Conservation (phyloP, 2,329 filamentous ascomycete species). For the Acarospora socialis region DNA sequence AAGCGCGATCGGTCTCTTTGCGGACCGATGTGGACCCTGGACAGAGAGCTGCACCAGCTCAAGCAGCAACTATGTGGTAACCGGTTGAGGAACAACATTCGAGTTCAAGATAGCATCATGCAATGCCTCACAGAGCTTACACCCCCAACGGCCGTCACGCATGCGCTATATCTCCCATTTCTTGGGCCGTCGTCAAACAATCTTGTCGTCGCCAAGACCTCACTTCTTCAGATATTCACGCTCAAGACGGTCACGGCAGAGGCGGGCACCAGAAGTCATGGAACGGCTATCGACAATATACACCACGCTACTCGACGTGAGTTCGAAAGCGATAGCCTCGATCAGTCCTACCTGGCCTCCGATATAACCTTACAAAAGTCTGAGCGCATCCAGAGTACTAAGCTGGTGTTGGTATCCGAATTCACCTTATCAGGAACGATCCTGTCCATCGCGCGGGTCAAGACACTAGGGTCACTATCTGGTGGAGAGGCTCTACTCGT, state of each 20-base stretch:
- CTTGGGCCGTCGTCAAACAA: slow-evolving; percentile 63
- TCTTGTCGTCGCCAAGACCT: slow-evolving; percentile 81
- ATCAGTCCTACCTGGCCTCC: slow-evolving; percentile 50
- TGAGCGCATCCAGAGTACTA: slow-evolving; percentile 53
- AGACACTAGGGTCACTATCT: slow-evolving; percentile 55
- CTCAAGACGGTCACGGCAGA: slow-evolving; percentile 48
- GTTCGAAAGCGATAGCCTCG: slow-evolving; percentile 49
- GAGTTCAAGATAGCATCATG: slow-evolving; percentile 49
- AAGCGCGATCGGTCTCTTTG: too few species aligned
- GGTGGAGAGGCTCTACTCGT: slow-evolving; percentile 74
- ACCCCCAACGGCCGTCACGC: slow-evolving; percentile 84
- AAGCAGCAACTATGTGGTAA: too few species aligned
- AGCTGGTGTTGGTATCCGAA: slow-evolving; percentile 73
- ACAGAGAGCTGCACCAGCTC: too few species aligned
- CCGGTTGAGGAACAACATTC: too few species aligned
- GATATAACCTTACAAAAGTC: too few species aligned
- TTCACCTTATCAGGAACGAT: slow-evolving; percentile 73
- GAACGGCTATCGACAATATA: slow-evolving; percentile 11
- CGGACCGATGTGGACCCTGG: too few species aligned
- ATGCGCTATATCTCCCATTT: slow-evolving; percentile 69
- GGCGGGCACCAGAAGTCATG: slow-evolving; percentile 13
- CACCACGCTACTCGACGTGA: slow-evolving; percentile 22
- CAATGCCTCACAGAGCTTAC: slow-evolving; percentile 96
- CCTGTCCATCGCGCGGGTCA: slow-evolving; percentile 67
- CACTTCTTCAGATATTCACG: slow-evolving; percentile 80